phyloP scores from a whole-genome alignment of 768 basidiomycete species.

The Lactarius akahatsu region DNA sequence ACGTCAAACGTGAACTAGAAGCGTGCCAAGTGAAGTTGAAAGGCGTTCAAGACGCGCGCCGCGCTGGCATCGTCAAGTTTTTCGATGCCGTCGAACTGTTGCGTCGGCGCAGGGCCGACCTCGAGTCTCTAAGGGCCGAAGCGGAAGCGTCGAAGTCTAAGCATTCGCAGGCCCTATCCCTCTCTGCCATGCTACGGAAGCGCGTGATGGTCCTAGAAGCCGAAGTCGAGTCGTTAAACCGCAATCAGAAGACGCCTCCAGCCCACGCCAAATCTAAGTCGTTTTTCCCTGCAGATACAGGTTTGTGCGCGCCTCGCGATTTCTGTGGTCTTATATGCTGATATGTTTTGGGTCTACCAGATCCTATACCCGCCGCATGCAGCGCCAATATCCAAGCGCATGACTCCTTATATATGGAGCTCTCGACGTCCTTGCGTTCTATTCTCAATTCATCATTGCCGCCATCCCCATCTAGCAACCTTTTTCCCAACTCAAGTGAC shows the following conservation, averaged over 20 bases:
- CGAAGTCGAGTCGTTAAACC: slow-evolving; percentile 6
- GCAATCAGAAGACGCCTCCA: background rate
- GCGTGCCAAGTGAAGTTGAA: background rate
- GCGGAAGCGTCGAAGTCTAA: background rate
- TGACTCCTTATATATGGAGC: slow-evolving; percentile 10
- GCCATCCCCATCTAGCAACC: background rate
- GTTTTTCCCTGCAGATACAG: background rate
- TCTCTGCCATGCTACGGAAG: slow-evolving; percentile 5
- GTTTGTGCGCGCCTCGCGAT: background rate
- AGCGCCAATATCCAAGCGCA: background rate
- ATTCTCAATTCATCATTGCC: slow-evolving; percentile 4
- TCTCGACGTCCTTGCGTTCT: background rate
- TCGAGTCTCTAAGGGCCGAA: slow-evolving; percentile 2
- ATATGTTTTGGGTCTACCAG: background rate
- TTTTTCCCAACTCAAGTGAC: background rate
- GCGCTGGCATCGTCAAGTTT: background rate
- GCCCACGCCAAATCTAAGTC: background rate
- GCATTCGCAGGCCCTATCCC: background rate
- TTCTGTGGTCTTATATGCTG: background rate
- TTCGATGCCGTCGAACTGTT: background rate
- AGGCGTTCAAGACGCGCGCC: slow-evolving; percentile 8
- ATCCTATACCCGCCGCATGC: background rate
- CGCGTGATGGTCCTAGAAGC: slow-evolving; percentile 11
- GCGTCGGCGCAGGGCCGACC: background rate
- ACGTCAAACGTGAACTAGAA: background rate